These are phyloP conservation scores for Liquidambar formosana DNA, from an alignment of 164 flowering plant genomes.

Conservation along the genomic window DNA sequence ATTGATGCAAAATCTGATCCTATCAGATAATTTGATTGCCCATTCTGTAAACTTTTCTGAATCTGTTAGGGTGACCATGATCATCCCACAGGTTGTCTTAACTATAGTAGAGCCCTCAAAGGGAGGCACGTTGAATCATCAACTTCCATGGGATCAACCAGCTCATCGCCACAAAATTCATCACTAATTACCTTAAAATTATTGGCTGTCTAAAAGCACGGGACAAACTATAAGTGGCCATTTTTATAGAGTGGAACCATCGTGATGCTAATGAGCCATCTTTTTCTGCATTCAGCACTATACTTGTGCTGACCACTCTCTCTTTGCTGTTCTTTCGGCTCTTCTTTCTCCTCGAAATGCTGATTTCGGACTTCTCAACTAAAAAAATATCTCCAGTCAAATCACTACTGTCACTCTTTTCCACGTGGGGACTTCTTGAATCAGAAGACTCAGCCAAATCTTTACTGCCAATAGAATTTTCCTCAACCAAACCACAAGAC, in stretches of 20 bases:
- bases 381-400: conserved; percentile 33
- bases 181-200: conserved; percentile 64
- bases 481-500: conserved; percentile 80
- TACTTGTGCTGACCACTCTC: conserved; percentile 16
- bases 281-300: conserved; percentile 26
- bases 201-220: conserved; percentile 75
- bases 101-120: not conserved
- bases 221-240: conserved; percentile 59
- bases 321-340: conserved; percentile 40
- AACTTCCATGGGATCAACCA: not conserved
- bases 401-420: conserved; percentile 26
- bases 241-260: conserved; percentile 63
- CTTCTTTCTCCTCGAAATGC: conserved; percentile 55
- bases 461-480: conserved; percentile 37
- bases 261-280: conserved; percentile 30
- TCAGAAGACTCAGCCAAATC: conserved; percentile 25
- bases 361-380: conserved; percentile 24
- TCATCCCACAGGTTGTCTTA: not conserved
- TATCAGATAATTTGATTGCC: not conserved
- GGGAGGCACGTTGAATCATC: not conserved
- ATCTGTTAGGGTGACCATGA: not conserved
- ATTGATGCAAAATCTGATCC: not conserved
- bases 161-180: not conserved
- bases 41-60: not conserved
- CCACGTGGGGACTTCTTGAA: conserved; percentile 22